Evolutionary conservation across 164 flowering plant genomes (phyloP).

Genomic region (Macadamia integrifolia): DNA sequence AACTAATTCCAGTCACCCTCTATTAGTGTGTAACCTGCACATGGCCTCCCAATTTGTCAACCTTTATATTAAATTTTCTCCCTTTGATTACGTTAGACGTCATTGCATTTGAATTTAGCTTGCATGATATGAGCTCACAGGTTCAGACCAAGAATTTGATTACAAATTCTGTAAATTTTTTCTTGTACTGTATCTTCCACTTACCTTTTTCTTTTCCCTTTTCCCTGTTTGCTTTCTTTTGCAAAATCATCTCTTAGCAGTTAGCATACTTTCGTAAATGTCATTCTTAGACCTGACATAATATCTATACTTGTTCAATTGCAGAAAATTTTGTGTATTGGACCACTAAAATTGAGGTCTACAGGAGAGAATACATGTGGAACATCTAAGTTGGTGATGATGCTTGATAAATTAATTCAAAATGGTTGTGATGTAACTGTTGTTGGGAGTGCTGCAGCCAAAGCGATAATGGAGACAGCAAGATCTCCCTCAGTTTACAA

Average conservation of each 20-base stretch:
- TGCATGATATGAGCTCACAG: conserved; percentile 1
- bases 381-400: conserved; percentile 40
- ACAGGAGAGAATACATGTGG: conserved; percentile 27
- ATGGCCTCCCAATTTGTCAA: too few species aligned
- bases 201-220: not conserved
- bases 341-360: conserved; percentile 48
- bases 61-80: too few species aligned
- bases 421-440: conserved; percentile 46
- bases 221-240: not conserved
- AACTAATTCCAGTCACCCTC: not conserved
- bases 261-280: not conserved
- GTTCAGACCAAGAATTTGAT: not conserved
- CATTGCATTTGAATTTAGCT: not conserved
- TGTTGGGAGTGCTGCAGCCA: conserved; percentile 57
- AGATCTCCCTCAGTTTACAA: conserved; percentile 20
- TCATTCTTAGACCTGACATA: not conserved
- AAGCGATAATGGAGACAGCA: conserved; percentile 26
- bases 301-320: conserved; percentile 1
- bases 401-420: conserved; percentile 38
- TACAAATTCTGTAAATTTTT: not conserved
- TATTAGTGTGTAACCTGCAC: not conserved
- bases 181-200: not conserved
- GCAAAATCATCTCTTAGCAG: not conserved
- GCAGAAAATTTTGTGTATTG: conserved; percentile 81
- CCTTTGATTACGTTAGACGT: not conserved